phyloP scores from a whole-genome alignment of 257 asterid species.

The Prunella vulgaris region DNA sequence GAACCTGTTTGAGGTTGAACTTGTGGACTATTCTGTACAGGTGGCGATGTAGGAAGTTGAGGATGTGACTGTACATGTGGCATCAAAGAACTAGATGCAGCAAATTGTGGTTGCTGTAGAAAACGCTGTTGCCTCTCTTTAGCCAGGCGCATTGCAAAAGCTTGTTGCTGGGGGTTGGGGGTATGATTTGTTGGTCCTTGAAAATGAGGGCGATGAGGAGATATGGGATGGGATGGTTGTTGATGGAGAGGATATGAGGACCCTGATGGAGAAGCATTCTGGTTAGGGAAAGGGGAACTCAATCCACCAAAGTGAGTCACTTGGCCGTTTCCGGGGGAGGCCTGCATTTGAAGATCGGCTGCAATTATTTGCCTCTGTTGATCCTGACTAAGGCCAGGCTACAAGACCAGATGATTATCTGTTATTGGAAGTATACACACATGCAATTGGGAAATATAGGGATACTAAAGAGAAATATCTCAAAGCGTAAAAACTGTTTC shows the following conservation, averaged over 20 bases:
- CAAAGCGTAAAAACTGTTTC: not conserved
- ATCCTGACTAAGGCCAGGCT: slow-evolving; percentile 70
- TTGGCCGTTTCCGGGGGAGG: slow-evolving; percentile 40
- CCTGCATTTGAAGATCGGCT: slow-evolving; percentile 60
- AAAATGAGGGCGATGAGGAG: slow-evolving; percentile 50
- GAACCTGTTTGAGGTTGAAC: slow-evolving; percentile 48
- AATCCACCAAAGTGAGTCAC: slow-evolving; percentile 47
- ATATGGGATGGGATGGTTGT: slow-evolving; percentile 43
- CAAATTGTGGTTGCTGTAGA: slow-evolving; percentile 37
- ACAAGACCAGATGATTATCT: slow-evolving; percentile 27
- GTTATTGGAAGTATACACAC: slow-evolving; percentile 3
- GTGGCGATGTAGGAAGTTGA: slow-evolving; percentile 57
- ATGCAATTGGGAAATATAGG: slow-evolving; percentile 18
- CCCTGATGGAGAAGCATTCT: slow-evolving; percentile 35
- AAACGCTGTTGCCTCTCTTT: slow-evolving; percentile 78
- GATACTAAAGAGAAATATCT: not conserved
- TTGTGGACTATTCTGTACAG: slow-evolving; percentile 55
- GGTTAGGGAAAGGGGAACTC: slow-evolving; percentile 38
- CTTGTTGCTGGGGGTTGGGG: slow-evolving; percentile 64
- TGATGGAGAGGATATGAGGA: slow-evolving; percentile 45
- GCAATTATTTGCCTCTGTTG: slow-evolving; percentile 61
- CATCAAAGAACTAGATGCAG: slow-evolving; percentile 51
- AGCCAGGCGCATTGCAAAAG: slow-evolving; percentile 70
- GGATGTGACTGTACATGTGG: slow-evolving; percentile 62
- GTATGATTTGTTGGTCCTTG: slow-evolving; percentile 61